Evolutionary conservation across 2,329 filamentous ascomycete species (phyloP), one percentile per base, ranked within the genome.

Genomic region (Harringtonia lauricola): DNA sequence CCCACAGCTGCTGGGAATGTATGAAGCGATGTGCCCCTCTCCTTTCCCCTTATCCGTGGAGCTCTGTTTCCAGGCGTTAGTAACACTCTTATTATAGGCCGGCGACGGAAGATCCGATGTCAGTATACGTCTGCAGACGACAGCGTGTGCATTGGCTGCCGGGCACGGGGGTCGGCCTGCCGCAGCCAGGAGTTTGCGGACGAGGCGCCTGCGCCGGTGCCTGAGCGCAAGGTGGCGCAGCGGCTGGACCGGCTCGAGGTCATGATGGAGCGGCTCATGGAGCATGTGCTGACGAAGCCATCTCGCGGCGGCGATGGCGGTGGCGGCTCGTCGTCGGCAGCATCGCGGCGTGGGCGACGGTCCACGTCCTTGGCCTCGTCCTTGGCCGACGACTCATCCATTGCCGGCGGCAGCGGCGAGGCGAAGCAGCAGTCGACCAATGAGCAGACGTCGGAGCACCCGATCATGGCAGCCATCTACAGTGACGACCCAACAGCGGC

Each of bases 1-100:
- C 71, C 2, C 65, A 64, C 48, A 73, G 70, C 50, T 74, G 71
- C 52, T 74, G 70, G 70, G 69, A 74, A 55, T 74, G 71, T 66
- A 8, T 13, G 15, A 29, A 7, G 30, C 12, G 13, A 31, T 13
- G 14, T 14, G 8, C 12, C 12, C 12, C 19, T 22, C 18, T 8
- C 10, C 35, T 21, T 19, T 14, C 39, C 34, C 22, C 26, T 17
- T 31, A 15, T 33, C 35, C 21, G 15, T 39, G 36, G 28, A 21
- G 24, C 7, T 14, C 12, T n/a, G n/a, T n/a, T n/a, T n/a, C n/a
- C n/a, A n/a, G n/a, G 39, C 9, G 15, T 19, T 14, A n/a, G 31
- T 40, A 33, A 44, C 48, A 15, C 2, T 35, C 19, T 29, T 14
- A 22, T 8, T 8, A 13, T 42, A 65, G 62, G 63, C 44, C 59